These are phyloP conservation scores for Quercus cerris DNA, from an alignment of 306 rosid species.

Conservation along the genomic window DNA sequence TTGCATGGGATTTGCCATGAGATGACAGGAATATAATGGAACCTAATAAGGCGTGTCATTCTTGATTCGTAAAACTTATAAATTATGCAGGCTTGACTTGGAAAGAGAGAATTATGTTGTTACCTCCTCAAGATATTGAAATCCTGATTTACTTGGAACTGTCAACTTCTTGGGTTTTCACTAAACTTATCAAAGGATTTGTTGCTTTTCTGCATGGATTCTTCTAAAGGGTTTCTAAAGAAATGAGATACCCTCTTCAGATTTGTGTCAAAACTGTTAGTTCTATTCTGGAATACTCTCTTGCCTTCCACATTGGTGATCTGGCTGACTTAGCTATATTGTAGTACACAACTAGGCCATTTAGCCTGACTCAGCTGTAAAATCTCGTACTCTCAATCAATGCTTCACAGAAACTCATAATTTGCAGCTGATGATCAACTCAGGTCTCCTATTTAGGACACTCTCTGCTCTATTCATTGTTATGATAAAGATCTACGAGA, in stretches of 20 bases:
- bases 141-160: not conserved
- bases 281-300: not conserved
- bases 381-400: not conserved
- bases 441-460: not conserved
- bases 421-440: not conserved
- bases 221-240: not conserved
- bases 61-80: not conserved
- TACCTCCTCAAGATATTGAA: not conserved
- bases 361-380: not conserved
- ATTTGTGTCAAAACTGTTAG: not conserved
- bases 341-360: not conserved
- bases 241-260: not conserved
- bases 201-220: not conserved
- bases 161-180: not conserved
- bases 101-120: not conserved
- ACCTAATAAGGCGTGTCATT: not conserved
- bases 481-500: not conserved
- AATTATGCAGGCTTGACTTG: not conserved
- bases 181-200: not conserved
- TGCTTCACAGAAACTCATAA: not conserved
- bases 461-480: not conserved
- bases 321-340: not conserved
- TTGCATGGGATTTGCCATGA: not conserved
- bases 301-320: not conserved
- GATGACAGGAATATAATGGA: constrained; percentile 12